Evolutionary conservation across 2,329 filamentous ascomycete species (phyloP).

Genomic region (Colletotrichum falcatum): DNA sequence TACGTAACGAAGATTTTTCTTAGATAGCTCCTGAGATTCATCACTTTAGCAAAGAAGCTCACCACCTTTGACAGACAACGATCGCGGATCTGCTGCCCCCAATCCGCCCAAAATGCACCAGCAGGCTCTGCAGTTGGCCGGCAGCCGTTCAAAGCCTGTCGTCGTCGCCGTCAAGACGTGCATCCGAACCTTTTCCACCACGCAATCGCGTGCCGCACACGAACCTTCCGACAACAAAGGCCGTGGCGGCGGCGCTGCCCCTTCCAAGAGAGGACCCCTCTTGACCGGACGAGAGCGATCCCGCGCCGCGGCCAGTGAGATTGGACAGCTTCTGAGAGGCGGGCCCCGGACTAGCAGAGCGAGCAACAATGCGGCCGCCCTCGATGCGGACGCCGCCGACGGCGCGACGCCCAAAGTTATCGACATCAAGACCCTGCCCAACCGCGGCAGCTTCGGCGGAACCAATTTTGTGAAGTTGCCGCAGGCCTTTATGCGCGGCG

Average conservation of each 20-base stretch:
- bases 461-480: conserved; percentile 37
- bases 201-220: conserved; percentile 50
- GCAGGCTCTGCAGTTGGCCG: conserved; percentile 54
- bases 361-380: conserved; percentile 30
- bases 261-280: conserved; percentile 29
- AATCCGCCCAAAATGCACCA: conserved; percentile 50
- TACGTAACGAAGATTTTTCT: conserved; percentile 39
- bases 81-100: conserved; percentile 16
- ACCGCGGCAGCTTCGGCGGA: conserved; percentile 38
- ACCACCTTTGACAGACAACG: conserved; percentile 15
- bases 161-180: conserved; percentile 49
- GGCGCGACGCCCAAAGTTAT: conserved; percentile 51
- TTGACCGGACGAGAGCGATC: conserved; percentile 48
- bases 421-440: conserved; percentile 53
- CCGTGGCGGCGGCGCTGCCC: conserved; percentile 26
- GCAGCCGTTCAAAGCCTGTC: conserved; percentile 50
- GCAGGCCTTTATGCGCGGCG: conserved; percentile 28
- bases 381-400: conserved; percentile 12
- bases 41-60: conserved; percentile 6
- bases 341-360: conserved; percentile 5
- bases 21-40: conserved; percentile 15
- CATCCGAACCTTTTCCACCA: conserved; percentile 55
- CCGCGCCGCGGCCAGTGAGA: conserved; percentile 50
- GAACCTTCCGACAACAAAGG: conserved; percentile 29
- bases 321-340: conserved; percentile 47